These are phyloP conservation scores for Passalora sequoiae DNA, from an alignment of 2,329 filamentous ascomycete species.

Conservation along the genomic window DNA sequence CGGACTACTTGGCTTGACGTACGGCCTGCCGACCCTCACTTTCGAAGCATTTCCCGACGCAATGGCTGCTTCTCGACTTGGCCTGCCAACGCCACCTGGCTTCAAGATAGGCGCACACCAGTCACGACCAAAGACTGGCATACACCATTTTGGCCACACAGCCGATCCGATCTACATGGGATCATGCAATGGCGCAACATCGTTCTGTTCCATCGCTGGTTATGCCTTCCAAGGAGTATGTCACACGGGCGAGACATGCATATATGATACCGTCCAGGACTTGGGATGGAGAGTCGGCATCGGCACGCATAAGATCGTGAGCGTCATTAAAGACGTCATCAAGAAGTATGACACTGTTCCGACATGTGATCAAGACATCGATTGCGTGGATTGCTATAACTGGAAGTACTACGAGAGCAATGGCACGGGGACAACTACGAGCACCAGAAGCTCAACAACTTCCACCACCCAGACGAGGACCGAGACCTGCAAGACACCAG, in stretches of 20 bases:
- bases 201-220: slow-evolving; percentile 82
- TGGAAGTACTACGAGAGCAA: slow-evolving; percentile 98
- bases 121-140: slow-evolving; percentile 64
- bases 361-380: slow-evolving; percentile 64
- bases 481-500: slow-evolving; percentile 81
- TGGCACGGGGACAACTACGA: slow-evolving; percentile 67
- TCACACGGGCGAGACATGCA: slow-evolving; percentile 80
- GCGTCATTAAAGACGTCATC: slow-evolving; percentile 83
- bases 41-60: slow-evolving; percentile 93
- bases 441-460: slow-evolving; percentile 51
- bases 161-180: slow-evolving; percentile 95
- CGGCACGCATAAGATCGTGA: slow-evolving; percentile 83
- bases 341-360: slow-evolving; percentile 77
- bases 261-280: slow-evolving; percentile 87
- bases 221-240: slow-evolving; percentile 94
- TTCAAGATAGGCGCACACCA: slow-evolving; percentile 65
- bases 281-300: slow-evolving; percentile 89
- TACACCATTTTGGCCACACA: slow-evolving; percentile 90
- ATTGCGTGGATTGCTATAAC: slow-evolving; percentile 80
- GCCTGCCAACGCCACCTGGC: slow-evolving; percentile 78
- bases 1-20: slow-evolving; percentile 84
- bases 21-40: slow-evolving; percentile 82
- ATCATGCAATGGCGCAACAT: slow-evolving; percentile 83
- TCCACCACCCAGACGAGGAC: slow-evolving; percentile 65
- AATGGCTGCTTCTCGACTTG: slow-evolving; percentile 75